A percentile compares a stretch with the other conserved stretches of the same genome.
Evolutionary conservation across 2,329 filamentous ascomycete species (phyloP).

Genomic region (Alternaria sp.): DNA sequence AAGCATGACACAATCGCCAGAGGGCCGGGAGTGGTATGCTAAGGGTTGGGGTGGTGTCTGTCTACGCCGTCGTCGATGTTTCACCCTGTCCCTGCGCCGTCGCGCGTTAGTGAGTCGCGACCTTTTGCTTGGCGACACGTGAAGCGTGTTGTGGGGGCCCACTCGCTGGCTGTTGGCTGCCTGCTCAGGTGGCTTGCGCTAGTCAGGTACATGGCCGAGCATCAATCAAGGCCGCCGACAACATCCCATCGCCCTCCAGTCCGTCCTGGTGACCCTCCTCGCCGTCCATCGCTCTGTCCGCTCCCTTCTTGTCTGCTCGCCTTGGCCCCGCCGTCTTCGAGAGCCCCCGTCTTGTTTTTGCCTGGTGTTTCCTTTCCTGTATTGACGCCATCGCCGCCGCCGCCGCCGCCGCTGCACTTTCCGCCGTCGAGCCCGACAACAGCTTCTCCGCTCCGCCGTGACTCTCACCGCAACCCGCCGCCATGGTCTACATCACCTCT

Average conservation of each 20-base stretch:
- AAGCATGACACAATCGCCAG: slow-evolving; percentile 11
- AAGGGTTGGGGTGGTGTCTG: slow-evolving; percentile 7
- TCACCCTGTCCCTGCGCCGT: slow-evolving; percentile 17
- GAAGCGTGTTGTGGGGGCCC: slow-evolving; percentile 31
- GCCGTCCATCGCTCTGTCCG: slow-evolving; percentile 7
- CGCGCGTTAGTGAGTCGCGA: slow-evolving; percentile 26
- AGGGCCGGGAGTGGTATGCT: slow-evolving; percentile 10
- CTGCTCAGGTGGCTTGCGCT: slow-evolving; percentile 19
- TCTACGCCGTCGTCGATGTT: slow-evolving; percentile 6
- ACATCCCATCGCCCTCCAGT: neutral
- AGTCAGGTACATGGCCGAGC: slow-evolving; percentile 20
- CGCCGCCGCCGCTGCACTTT: neutral
- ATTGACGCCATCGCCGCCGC: neutral
- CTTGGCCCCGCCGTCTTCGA: slow-evolving; percentile 2
- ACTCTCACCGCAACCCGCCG: slow-evolving; percentile 20
- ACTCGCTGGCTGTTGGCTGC: slow-evolving; percentile 11
- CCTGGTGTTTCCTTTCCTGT: neutral
- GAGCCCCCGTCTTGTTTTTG: neutral
- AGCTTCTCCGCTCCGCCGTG: slow-evolving; percentile 13
- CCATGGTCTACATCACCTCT: slow-evolving; percentile 50
- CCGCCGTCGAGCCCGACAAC: slow-evolving; percentile 15
- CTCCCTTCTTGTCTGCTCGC: neutral
- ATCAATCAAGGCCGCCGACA: neutral
- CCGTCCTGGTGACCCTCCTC: neutral
- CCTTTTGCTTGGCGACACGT: slow-evolving; percentile 32